phyloP scores from a whole-genome alignment of 108 stramenopile genomes.

The Poteriospumella lacustris region DNA sequence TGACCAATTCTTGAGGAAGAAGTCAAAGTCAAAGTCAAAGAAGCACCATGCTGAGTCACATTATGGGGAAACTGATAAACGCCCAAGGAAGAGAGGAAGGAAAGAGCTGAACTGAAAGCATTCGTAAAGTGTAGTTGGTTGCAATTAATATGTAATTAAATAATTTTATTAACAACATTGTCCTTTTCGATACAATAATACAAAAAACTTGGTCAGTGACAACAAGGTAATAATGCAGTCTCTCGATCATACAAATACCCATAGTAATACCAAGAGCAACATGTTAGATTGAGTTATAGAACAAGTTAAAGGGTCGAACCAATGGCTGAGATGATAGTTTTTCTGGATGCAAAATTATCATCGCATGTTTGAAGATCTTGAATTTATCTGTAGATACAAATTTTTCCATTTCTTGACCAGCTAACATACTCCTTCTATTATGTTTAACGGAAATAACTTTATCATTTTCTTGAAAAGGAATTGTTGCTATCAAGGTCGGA shows the following conservation, averaged over 20 bases:
- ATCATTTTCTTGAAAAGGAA: conserved; percentile 20
- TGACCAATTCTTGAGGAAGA: conserved; percentile 7
- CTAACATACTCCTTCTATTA: conserved; percentile 8
- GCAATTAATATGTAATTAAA: conserved; percentile 9
- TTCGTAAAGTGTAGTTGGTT: conserved; percentile 8
- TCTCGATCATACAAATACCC: conserved; percentile 7
- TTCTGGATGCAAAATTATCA: conserved; percentile 5
- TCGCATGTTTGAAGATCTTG: conserved; percentile 16
- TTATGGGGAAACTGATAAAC: conserved; percentile 8
- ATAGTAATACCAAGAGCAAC: conserved; percentile 8
- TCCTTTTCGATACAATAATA: conserved; percentile 9
- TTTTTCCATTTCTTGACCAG: conserved; percentile 8
- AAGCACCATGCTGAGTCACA: conserved; percentile 6
- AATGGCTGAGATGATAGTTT: conserved; percentile 2
- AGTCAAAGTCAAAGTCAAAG: conserved; percentile 8
- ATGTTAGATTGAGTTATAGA: conserved; percentile 9
- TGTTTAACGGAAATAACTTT: conserved; percentile 9
- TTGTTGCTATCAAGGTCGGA: conserved; percentile 10
- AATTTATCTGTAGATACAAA: conserved; percentile 9
- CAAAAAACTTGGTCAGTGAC: conserved; percentile 7
- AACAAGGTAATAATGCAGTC: conserved; percentile 8
- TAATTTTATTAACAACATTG: conserved; percentile 9
- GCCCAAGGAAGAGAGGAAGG: conserved; percentile 6
- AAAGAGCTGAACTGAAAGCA: conserved; percentile 7
- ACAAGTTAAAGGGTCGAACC: conserved; percentile 9